Base-by-base conservation (phyloP, 306 rosid genomes). In the Dryas drummondii region DNA sequence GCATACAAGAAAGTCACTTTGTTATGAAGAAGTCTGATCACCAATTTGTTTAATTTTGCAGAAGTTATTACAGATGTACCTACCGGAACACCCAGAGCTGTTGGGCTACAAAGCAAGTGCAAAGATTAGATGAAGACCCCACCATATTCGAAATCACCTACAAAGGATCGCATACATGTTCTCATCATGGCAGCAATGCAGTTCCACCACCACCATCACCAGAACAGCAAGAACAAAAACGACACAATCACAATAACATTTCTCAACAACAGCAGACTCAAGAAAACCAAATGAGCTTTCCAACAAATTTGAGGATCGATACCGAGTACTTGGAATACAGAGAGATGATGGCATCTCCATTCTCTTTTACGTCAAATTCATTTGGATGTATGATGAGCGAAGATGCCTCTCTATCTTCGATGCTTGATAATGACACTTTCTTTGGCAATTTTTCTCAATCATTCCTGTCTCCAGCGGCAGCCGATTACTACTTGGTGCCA, bases 41-140 rank as follows among this genome's bases (percentile, higher is more conserved):
- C 47, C 9, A 7, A 52, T 40, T 72, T 72, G 15, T 80, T 77
- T 64, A 41, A 54, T 63, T 71, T 77, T 88, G 92, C 99, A 96
- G 99, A 88, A 92, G 98, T 82, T 96, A 96, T 70, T 96, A 96
- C 71, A 66, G 99, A 82, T 96, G 99, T 88, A 96, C 99, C 63
- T 90, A 82, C 76, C 91, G 99, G 53, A 90, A 78, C 74, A 89
- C 88, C 40, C 89, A 87, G 72, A 81, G 61, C 77, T 96, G 99
- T 80, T 89, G 87, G 91, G 98, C 98, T 7, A 87, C 93, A 5
- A 96, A 96, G 88, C 99, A 92, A 81, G 96, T 96, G 71, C 99
- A 96, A 79, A 90, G 98, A 88, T 85, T 97, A 69, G 99, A 92
- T 71, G 96, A 89, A 59, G 91, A 96, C 62, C 96, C 92, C 15